Percentiles rank a stretch among this genome's conserved stretches.
These are phyloP conservation scores for Tympanopsis confertula DNA, from an alignment of 2,329 filamentous ascomycete species.

Conservation along the genomic window DNA sequence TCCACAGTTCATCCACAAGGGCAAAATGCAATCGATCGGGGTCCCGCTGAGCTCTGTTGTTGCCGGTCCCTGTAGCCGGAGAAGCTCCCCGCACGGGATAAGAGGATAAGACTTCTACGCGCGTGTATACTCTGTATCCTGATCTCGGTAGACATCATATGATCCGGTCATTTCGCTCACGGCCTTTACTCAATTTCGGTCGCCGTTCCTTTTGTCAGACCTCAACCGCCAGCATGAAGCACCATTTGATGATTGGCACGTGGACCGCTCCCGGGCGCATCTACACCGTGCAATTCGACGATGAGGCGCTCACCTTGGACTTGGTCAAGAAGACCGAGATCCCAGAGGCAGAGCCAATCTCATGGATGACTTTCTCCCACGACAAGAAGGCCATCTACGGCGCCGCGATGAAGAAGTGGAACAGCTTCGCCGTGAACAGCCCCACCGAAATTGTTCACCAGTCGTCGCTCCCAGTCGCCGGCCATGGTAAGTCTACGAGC, in stretches of 20 bases:
- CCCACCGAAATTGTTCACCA: slow-evolving; percentile 68
- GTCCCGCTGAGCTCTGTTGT: too few species aligned
- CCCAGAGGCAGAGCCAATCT: slow-evolving; percentile 74
- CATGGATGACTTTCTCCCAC: slow-evolving; percentile 87
- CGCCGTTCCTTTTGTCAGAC: too few species aligned
- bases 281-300: slow-evolving; percentile 80
- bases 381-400: slow-evolving; percentile 76
- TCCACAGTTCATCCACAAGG: too few species aligned
- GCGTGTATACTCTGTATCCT: too few species aligned
- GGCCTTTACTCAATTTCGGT: too few species aligned
- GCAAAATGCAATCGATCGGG: too few species aligned
- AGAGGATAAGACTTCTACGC: too few species aligned
- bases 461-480: slow-evolving; percentile 62
- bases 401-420: slow-evolving; percentile 88
- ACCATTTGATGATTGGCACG: slow-evolving; percentile 84
- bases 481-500: slow-evolving; percentile 62
- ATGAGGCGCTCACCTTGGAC: slow-evolving; percentile 62
- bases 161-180: too few species aligned
- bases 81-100: too few species aligned
- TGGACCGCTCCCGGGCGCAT: slow-evolving; percentile 86
- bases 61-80: too few species aligned
- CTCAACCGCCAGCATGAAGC: slow-evolving; percentile 69
- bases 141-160: too few species aligned
- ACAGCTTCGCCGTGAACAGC: slow-evolving; percentile 65
- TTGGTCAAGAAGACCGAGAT: slow-evolving; percentile 74